A percentile compares a stretch with the other conserved stretches of the same genome.
These are phyloP conservation scores for Talaromyces rugulosus DNA, from an alignment of 2,329 filamentous ascomycete species.

Conservation along the genomic window DNA sequence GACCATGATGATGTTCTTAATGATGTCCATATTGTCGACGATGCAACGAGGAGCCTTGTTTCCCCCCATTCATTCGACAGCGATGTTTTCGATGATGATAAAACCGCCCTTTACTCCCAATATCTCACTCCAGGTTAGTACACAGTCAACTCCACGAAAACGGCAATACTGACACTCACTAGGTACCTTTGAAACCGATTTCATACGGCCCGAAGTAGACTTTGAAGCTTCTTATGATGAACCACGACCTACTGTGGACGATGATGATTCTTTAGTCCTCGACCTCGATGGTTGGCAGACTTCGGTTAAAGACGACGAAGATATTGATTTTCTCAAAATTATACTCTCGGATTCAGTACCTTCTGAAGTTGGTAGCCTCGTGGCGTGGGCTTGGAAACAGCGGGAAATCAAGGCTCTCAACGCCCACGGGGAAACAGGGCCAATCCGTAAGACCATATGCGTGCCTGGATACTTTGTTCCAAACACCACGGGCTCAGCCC, in stretches of 20 bases:
- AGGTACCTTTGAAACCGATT: background rate
- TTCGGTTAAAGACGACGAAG: constrained; percentile 65
- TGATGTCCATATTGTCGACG: constrained; percentile 2
- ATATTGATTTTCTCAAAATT: constrained; percentile 54
- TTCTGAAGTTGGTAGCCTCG: constrained; percentile 53
- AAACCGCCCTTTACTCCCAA: background rate
- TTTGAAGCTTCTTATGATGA: constrained; percentile 58
- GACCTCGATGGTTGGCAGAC: constrained; percentile 69
- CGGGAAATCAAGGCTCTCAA: constrained; percentile 69
- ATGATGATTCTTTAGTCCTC: constrained; percentile 59
- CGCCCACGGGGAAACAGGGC: constrained; percentile 51
- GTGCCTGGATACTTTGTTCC: constrained; percentile 75
- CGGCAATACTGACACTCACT: background rate
- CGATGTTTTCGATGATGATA: constrained; percentile 2
- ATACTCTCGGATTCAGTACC: constrained; percentile 45
- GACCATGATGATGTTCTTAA: constrained; percentile 51
- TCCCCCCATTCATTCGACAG: background rate
- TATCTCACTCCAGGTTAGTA: constrained; percentile 3
- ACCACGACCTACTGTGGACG: constrained; percentile 62
- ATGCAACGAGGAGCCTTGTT: background rate
- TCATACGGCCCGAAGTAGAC: constrained; percentile 47
- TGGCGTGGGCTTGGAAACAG: constrained; percentile 67
- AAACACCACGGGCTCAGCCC: constrained; percentile 77
- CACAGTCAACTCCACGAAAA: background rate
- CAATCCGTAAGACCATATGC: constrained; percentile 49